These are phyloP conservation scores for Inonotus hispidus DNA, from an alignment of 1,284 basidiomycete genomes.

Conservation along the genomic window DNA sequence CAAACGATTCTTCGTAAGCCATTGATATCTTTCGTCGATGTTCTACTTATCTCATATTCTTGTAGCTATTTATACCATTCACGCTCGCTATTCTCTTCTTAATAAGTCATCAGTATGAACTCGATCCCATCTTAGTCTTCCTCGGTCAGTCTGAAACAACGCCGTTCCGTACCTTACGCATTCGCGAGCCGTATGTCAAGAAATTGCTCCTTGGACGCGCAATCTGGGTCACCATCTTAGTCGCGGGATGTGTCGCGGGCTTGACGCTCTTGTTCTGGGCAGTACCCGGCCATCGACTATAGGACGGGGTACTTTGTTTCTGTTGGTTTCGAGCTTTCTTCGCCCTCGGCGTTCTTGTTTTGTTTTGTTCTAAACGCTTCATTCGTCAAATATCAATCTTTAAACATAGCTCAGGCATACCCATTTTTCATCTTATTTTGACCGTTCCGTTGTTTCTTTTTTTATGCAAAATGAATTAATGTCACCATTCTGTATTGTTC, in stretches of 20 bases:
- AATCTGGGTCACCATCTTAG: conserved; percentile 75
- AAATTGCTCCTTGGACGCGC: conserved; percentile 84
- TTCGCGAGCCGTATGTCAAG: conserved; percentile 89
- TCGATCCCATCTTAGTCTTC: conserved; percentile 89
- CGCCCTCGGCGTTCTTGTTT: not conserved
- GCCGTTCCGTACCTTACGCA: conserved; percentile 85
- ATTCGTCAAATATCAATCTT: not conserved
- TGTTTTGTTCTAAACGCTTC: not conserved
- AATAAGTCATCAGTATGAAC: conserved; percentile 92
- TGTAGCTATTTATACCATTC: conserved; percentile 92
- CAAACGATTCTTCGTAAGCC: conserved; percentile 89
- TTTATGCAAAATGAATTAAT: conserved; percentile 4
- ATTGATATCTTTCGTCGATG: not conserved
- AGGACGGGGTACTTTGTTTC: not conserved
- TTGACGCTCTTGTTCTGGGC: conserved; percentile 87
- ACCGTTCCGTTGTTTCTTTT: not conserved
- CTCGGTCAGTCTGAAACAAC: conserved; percentile 83
- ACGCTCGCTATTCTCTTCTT: conserved; percentile 86
- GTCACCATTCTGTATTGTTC: not conserved
- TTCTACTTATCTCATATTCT: conserved; percentile 18
- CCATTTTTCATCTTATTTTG: not conserved
- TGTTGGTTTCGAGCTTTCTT: not conserved
- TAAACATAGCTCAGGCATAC: not conserved
- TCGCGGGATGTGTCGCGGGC: conserved; percentile 64
- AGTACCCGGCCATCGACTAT: conserved; percentile 85